Evolutionary conservation across 805 yeast species (phyloP), one percentile per base, ranked within the genome.

Genomic region (Saturnispora ahearnii): DNA sequence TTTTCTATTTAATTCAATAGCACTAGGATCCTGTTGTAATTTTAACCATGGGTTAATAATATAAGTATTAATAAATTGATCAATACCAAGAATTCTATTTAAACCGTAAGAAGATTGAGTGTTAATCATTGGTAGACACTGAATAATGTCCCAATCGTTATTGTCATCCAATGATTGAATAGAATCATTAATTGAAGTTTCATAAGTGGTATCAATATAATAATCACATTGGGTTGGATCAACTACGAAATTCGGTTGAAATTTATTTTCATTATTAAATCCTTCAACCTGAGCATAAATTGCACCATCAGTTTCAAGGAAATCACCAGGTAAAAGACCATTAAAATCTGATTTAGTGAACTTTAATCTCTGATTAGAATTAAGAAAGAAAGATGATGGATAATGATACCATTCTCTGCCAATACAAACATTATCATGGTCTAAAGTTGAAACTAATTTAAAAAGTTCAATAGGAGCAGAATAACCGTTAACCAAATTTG

Each of bases 341-440:
- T 82, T 78, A 65, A 90, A 91, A 1, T 91, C 93, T 50, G 88
- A 81, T 50, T 73, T 69, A 9, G 86, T 78, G 63, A 87, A 91
- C 57, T 71, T 71, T 24, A 88, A 68, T 55, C 96, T 69, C 58
- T 73, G 73, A 51, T 78, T 70, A 4, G 77, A 74, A 3, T 86
- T 82, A 24, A 91, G 68, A 61, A 90, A 87, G 62, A 89, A 86
- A 0, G 96, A 89, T 1, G 86, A 81, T 9, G 98, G 96, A 65
- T 71, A 90, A 61, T 91, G 85, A 60, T 87, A 88, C 97, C 97
- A 90, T 67, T 91, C 97, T 51, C 96, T 76, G 2, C 96, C 97
- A n/a, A 85, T 73, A 65, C 98, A 91, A 0, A 91, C 83, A 55
- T 79, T 83, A 34, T 67, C 68, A 12, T 41, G n/a, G 15, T 32